Evolutionary conservation across 306 rosid species (phyloP).

Genomic region (Carpinus fangiana): DNA sequence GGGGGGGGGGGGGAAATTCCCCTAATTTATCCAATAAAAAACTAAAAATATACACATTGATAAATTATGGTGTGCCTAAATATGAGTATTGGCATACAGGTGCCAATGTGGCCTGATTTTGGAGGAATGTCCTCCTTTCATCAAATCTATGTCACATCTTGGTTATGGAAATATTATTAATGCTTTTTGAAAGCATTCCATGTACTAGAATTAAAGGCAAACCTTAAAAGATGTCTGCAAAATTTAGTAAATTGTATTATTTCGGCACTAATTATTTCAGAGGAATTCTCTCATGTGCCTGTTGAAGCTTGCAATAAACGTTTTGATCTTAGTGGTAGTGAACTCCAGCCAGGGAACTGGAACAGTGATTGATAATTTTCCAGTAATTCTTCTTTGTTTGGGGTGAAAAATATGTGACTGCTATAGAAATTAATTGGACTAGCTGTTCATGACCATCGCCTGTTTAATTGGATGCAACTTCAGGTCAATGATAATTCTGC

Average conservation of each 20-base stretch:
- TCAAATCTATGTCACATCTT: neutral
- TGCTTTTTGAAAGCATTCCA: neutral
- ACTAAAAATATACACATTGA: neutral
- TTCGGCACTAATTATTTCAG: neutral
- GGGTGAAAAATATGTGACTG: neutral
- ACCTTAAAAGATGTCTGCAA: neutral
- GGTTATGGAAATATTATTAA: neutral
- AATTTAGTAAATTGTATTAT: neutral
- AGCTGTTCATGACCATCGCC: neutral
- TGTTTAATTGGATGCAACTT: neutral
- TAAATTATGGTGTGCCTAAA: neutral
- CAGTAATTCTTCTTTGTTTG: neutral
- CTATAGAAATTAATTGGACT: neutral
- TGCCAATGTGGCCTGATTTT: neutral
- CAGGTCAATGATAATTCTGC: slow-evolving; percentile 10
- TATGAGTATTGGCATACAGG: neutral
- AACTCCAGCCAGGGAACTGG: neutral
- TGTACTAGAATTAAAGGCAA: neutral
- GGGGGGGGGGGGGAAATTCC: neutral
- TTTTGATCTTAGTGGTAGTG: neutral
- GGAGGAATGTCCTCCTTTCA: neutral
- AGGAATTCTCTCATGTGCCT: neutral
- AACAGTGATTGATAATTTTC: neutral
- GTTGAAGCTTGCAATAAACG: neutral
- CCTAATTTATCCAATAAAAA: neutral